These are phyloP conservation scores for Flaveria sonorensis DNA, from an alignment of 129 eudicot species.

Conservation along the genomic window DNA sequence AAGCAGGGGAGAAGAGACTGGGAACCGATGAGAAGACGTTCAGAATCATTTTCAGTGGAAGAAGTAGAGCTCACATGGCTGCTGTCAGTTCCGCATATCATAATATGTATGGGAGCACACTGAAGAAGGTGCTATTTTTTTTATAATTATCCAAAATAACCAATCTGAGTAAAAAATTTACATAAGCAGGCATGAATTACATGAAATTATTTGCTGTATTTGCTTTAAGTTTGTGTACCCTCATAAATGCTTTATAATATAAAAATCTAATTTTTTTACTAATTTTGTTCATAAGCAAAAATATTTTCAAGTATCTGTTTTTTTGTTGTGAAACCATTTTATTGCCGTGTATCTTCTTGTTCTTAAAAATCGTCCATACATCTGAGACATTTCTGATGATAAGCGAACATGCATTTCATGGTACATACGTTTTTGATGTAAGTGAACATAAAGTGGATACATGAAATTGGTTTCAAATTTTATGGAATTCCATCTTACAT, in stretches of 20 bases:
- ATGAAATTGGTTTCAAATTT: background rate
- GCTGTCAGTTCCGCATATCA: constrained; percentile 65
- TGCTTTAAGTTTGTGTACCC: background rate
- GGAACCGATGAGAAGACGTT: constrained; percentile 91
- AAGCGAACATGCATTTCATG: too few species aligned
- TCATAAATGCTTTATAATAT: background rate
- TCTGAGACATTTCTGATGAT: background rate
- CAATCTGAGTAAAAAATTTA: background rate
- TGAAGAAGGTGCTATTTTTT: constrained; percentile 56
- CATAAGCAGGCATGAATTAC: too few species aligned
- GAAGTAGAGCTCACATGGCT: constrained; percentile 84
- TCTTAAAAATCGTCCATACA: background rate
- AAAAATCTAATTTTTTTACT: background rate
- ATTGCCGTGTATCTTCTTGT: background rate
- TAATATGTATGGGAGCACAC: constrained; percentile 55
- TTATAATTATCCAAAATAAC: background rate
- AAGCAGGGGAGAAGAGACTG: constrained; percentile 89
- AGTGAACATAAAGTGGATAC: background rate
- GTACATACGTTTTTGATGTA: background rate
- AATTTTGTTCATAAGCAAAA: background rate
- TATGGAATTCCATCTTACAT: background rate
- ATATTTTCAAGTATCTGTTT: background rate
- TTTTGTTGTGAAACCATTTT: background rate
- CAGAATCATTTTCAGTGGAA: constrained; percentile 61
- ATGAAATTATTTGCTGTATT: background rate